Conservation (phyloP, 2,329 filamentous ascomycete species). For the Hypomyces rosellus region DNA sequence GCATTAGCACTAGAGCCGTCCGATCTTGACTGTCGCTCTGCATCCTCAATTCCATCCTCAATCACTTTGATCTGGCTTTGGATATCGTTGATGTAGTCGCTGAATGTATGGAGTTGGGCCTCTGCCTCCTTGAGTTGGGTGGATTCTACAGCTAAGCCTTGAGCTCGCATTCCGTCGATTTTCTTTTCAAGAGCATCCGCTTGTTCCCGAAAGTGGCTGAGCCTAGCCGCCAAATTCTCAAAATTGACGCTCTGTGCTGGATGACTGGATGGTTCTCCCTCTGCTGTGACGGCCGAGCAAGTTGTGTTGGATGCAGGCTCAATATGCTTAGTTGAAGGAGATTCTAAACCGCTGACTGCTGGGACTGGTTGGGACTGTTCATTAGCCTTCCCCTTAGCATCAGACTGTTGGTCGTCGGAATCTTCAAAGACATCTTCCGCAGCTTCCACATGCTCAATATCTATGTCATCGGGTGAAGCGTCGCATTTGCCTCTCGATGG, state of each 20-base stretch:
- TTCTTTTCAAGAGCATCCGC: conserved; percentile 24
- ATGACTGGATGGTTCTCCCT: conserved; percentile 15
- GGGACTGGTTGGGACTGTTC: neutral
- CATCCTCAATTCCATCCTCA: conserved; percentile 28
- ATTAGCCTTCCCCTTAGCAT: neutral
- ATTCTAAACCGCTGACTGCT: neutral
- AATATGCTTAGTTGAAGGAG: too few species aligned
- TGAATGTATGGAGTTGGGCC: conserved; percentile 23
- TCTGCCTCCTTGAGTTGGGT: conserved; percentile 16
- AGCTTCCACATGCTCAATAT: conserved; percentile 35
- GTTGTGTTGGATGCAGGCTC: neutral
- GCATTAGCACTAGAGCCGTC: conserved; percentile 9
- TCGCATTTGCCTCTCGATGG: conserved; percentile 15
- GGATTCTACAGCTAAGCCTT: conserved; percentile 18
- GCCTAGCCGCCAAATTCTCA: conserved; percentile 26
- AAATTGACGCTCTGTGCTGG: conserved; percentile 28
- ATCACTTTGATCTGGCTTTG: conserved; percentile 27
- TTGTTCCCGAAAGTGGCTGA: conserved; percentile 26
- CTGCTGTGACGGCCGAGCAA: neutral
- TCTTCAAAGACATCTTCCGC: conserved; percentile 22
- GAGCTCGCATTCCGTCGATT: conserved; percentile 22
- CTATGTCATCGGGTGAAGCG: conserved; percentile 41
- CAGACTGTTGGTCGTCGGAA: conserved; percentile 16
- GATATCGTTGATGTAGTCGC: conserved; percentile 27
- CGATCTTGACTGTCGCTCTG: neutral